phyloP scores from a whole-genome alignment of 768 basidiomycete species.

The Lactarius trivialis region DNA sequence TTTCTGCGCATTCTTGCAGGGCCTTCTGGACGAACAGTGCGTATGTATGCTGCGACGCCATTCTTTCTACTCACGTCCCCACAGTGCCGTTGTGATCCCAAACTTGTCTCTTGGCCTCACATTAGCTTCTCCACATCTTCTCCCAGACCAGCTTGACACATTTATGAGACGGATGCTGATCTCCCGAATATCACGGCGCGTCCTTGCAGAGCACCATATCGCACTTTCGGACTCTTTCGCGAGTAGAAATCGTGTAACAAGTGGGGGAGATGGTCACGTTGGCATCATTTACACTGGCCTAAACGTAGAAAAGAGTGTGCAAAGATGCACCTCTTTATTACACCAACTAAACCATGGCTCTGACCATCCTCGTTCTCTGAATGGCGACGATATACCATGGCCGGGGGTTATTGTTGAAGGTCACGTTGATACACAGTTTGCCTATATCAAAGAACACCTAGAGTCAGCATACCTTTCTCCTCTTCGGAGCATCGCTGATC shows the following conservation, averaged over 20 bases:
- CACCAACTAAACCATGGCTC: slow-evolving; percentile 42
- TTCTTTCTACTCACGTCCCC: neutral
- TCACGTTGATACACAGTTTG: slow-evolving; percentile 59
- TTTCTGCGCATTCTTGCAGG: slow-evolving; percentile 68
- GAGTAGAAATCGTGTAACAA: slow-evolving; percentile 28
- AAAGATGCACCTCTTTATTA: slow-evolving; percentile 57
- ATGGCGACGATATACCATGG: slow-evolving; percentile 35
- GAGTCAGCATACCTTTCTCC: slow-evolving; percentile 45
- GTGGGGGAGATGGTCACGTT: slow-evolving; percentile 44
- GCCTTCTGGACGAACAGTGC: slow-evolving; percentile 71
- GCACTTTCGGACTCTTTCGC: slow-evolving; percentile 60
- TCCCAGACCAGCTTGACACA: slow-evolving; percentile 72
- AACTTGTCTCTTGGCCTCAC: slow-evolving; percentile 76
- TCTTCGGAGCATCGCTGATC: neutral
- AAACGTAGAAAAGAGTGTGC: slow-evolving; percentile 61
- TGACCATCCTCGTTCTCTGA: slow-evolving; percentile 32
- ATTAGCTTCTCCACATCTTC: slow-evolving; percentile 72
- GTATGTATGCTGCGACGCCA: slow-evolving; percentile 25
- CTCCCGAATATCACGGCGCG: slow-evolving; percentile 83
- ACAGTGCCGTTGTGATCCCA: slow-evolving; percentile 72
- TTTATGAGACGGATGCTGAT: slow-evolving; percentile 91
- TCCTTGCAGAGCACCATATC: slow-evolving; percentile 85
- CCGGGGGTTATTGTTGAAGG: slow-evolving; percentile 71
- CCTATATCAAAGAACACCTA: slow-evolving; percentile 82
- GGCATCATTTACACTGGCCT: slow-evolving; percentile 81